phyloP scores from a whole-genome alignment of 2,329 filamentous ascomycete species.

The Xylaria sp. region DNA sequence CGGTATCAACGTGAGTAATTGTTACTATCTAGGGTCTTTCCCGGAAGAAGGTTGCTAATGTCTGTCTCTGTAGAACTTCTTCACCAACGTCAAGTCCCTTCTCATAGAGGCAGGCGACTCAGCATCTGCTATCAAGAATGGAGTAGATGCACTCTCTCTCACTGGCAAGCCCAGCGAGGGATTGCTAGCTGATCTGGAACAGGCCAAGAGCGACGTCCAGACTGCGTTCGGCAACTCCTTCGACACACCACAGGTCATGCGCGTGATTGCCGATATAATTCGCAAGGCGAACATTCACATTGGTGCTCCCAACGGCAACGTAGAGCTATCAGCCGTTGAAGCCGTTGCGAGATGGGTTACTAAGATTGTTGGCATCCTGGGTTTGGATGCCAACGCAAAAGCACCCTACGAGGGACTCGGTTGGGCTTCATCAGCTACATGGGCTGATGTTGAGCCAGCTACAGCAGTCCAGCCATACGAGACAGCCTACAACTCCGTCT shows the following conservation, averaged over 20 bases:
- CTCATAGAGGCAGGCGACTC: conserved; percentile 41
- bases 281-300: conserved; percentile 66
- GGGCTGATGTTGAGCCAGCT: conserved; percentile 40
- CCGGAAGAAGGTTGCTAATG: conserved; percentile 36
- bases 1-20: conserved; percentile 56
- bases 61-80: conserved; percentile 46
- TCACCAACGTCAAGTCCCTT: conserved; percentile 51
- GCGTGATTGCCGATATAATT: conserved; percentile 70
- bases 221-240: conserved; percentile 75
- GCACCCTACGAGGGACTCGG: conserved; percentile 52
- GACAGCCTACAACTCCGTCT: conserved; percentile 41
- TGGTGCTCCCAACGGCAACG: conserved; percentile 37
- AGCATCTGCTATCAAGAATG: conserved; percentile 22
- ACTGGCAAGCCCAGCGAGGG: conserved; percentile 30
- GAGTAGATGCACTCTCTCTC: conserved; percentile 38
- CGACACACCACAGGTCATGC: conserved; percentile 76
- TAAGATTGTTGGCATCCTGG: conserved; percentile 76
- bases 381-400: conserved; percentile 61
- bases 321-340: conserved; percentile 45
- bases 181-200: conserved; percentile 40
- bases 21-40: neutral
- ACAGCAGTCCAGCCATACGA: conserved; percentile 45
- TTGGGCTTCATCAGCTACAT: conserved; percentile 43
- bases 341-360: conserved; percentile 73
- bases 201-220: conserved; percentile 51